These are phyloP conservation scores for Penicillium lividum DNA, from an alignment of 495 filamentous ascomycete genomes.

Conservation along the genomic window DNA sequence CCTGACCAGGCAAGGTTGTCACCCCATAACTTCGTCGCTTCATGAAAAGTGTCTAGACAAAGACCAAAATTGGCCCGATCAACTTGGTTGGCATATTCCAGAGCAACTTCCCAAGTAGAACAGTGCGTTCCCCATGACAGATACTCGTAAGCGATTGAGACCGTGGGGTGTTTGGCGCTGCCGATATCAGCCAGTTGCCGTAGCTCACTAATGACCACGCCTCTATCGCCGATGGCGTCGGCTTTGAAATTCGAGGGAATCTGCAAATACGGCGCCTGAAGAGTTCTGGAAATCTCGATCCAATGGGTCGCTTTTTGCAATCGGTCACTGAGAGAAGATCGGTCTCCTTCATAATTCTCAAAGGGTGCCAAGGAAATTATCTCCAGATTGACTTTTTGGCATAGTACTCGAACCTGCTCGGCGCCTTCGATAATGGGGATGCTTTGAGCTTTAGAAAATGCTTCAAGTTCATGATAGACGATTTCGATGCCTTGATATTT, in stretches of 20 bases:
- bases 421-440: constrained; percentile 57
- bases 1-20: constrained; percentile 57
- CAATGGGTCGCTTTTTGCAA: constrained; percentile 64
- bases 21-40: constrained; percentile 63
- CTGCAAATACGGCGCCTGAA: constrained; percentile 64
- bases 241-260: constrained; percentile 65
- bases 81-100: constrained; percentile 59
- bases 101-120: constrained; percentile 65
- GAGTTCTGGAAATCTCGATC: constrained; percentile 60
- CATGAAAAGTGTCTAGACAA: constrained; percentile 75
- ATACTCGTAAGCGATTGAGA: constrained; percentile 64
- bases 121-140: constrained; percentile 67
- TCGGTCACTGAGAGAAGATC: constrained; percentile 52
- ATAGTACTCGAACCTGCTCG: constrained; percentile 50
- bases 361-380: constrained; percentile 73
- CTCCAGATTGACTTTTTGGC: constrained; percentile 49
- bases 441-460: constrained; percentile 41
- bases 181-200: constrained; percentile 58
- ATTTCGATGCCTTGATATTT: constrained; percentile 69
- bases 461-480: constrained; percentile 68
- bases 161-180: constrained; percentile 29
- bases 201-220: constrained; percentile 62
- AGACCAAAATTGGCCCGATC: constrained; percentile 68
- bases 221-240: constrained; percentile 51
- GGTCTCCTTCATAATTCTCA: constrained; percentile 68